A percentile compares a stretch with the other conserved stretches of the same genome.
These are phyloP conservation scores for Talaromyces piceae DNA, from an alignment of 2,329 filamentous ascomycete genomes.

Conservation along the genomic window DNA sequence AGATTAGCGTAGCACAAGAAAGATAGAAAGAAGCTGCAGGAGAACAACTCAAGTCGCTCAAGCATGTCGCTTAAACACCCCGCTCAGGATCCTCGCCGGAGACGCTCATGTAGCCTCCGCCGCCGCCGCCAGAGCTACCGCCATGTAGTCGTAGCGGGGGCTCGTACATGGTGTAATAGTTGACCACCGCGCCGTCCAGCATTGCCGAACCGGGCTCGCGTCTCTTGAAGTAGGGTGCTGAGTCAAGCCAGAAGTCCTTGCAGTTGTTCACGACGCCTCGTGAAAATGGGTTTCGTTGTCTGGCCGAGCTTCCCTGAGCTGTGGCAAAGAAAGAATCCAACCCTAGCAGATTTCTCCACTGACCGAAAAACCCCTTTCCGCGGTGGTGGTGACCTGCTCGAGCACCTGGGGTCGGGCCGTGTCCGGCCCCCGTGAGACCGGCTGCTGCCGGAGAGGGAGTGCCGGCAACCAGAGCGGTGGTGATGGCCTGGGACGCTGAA, in stretches of 20 bases:
- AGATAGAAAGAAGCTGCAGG: not conserved
- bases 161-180: slow-evolving; percentile 89
- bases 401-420: slow-evolving; percentile 53
- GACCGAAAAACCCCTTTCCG: slow-evolving; percentile 59
- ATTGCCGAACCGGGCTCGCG: slow-evolving; percentile 67
- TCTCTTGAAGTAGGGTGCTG: slow-evolving; percentile 69
- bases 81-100: slow-evolving; percentile 31
- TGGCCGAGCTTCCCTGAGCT: slow-evolving; percentile 55
- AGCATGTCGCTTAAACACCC: slow-evolving; percentile 16
- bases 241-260: slow-evolving; percentile 93
- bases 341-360: slow-evolving; percentile 78
- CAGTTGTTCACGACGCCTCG: slow-evolving; percentile 81
- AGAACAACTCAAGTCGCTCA: not conserved
- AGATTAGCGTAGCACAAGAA: not conserved
- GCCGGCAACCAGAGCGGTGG: slow-evolving; percentile 62
- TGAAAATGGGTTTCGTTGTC: slow-evolving; percentile 73
- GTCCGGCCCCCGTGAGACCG: slow-evolving; percentile 60
- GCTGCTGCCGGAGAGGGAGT: slow-evolving; percentile 58
- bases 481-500: slow-evolving; percentile 52
- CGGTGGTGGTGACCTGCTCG: slow-evolving; percentile 44
- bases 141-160: slow-evolving; percentile 60
- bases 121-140: slow-evolving; percentile 35
- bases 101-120: slow-evolving; percentile 53
- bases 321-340: slow-evolving; percentile 92
- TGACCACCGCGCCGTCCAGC: slow-evolving; percentile 69